Conservation (phyloP, 2,329 filamentous ascomycete genomes). For the Madurella fahalii region DNA sequence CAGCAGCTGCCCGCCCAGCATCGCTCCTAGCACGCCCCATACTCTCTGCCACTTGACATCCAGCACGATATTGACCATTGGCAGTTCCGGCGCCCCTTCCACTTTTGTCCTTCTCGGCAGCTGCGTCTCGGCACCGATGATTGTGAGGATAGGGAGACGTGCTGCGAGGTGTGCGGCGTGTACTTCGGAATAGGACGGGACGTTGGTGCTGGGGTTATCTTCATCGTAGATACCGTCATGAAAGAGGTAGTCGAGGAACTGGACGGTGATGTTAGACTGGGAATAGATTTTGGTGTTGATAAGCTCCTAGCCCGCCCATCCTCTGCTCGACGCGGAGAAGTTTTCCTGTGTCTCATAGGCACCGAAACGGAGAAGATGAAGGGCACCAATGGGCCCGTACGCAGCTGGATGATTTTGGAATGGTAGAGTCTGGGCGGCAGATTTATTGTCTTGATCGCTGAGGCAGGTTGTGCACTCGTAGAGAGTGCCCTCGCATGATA, state of each 20-base stretch:
- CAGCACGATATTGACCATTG: not conserved
- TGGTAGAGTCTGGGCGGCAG: not conserved
- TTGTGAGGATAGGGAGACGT: not conserved
- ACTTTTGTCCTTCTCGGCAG: not conserved
- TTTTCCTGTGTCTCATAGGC: too few relatives aligned
- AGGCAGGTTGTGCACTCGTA: slow-evolving; percentile 7
- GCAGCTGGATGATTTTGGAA: too few relatives aligned
- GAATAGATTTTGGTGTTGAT: too few relatives aligned
- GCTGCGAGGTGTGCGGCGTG: slow-evolving; percentile 4
- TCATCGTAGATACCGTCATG: too few relatives aligned
- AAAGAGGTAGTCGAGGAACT: too few relatives aligned
- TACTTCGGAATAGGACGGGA: not conserved
- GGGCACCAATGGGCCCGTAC: too few relatives aligned
- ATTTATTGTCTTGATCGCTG: not conserved
- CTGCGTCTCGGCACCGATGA: slow-evolving; percentile 5
- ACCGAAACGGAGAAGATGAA: too few relatives aligned
- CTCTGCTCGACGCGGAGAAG: too few relatives aligned
- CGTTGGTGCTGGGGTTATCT: not conserved
- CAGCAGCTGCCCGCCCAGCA: not conserved
- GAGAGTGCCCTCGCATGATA: not conserved
- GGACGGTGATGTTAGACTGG: too few relatives aligned
- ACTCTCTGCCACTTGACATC: slow-evolving; percentile 8
- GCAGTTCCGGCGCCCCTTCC: slow-evolving; percentile 1
- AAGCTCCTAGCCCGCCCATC: too few relatives aligned
- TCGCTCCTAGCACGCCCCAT: not conserved